Evolutionary conservation across 2,329 filamentous ascomycete genomes (phyloP), one percentile per base, ranked within the genome.

Genomic region (Grosmannia clavigera): DNA sequence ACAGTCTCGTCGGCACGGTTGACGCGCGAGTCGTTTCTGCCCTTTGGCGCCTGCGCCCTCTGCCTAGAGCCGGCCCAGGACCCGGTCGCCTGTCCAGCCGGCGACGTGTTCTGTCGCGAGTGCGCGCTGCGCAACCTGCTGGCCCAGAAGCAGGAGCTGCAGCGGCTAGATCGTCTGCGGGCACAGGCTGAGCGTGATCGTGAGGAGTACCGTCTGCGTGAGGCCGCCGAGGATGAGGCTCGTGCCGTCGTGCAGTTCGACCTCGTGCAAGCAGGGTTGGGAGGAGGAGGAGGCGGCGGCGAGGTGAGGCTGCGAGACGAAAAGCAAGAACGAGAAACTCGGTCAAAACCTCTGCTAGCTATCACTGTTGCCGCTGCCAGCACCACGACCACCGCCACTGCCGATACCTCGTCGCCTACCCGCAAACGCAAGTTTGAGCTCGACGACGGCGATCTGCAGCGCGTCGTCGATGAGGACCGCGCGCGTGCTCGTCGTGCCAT

Each of bases 31-130:
- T 94, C 89, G 60, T 97, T 96, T 72, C 83, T 97, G 12, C 86
- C 90, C 5, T 96, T 97, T 71, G 90, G 87, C 59, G 90, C 87
- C 27, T 99, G 92, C 75, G 83, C 86, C 59, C 80, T 99, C 33
- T 99, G 92, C 69, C 85, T 97, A 19, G 83, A 91, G 62, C 82
- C 86, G 9, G 88, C 92, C 25, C 82, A 86, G 35, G 83, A 90
- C 55, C 92, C 94, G 0, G 90, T 96, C 43, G 85, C 90, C 27
- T 97, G 92, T 72, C 77, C 81, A 3, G 82, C 85, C 64, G 92
- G 92, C 63, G 92, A 97, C 72, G 79, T 99, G 16, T 97, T 97
- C 76, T 99, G 92, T 72, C 85, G 90, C 66, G 94, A 97, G 75
- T 99, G 92, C 75, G 92, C 91, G 10, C 82, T 97, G 58, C 85